Base-by-base conservation (phyloP, 306 rosid genomes). In the Cicer judaicum region DNA sequence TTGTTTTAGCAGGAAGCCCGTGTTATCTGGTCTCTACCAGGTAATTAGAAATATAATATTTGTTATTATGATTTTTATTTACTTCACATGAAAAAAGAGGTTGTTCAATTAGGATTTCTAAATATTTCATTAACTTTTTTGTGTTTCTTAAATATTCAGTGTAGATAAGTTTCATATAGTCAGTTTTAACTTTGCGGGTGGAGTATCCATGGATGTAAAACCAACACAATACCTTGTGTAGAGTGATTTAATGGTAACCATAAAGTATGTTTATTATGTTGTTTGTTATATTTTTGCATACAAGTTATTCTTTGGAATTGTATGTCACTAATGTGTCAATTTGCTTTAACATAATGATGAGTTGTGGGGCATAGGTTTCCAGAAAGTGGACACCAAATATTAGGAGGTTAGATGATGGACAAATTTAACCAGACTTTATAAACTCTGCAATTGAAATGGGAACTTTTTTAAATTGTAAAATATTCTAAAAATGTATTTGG, bases 191-290 rank as follows among this genome's bases (percentile, higher is more conserved):
- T 94, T 94, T 78, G 96, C 53, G 5, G 94, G 88, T 16, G 86
- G 90, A 78, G 99, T 92, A 53, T 85, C 95, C 5, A 92, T 94
- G 96, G 84, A 90, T 80, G 85, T 94, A 83, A 94, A 89, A 81
- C 97, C 99, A 36, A 89, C 85, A 82, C 89, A 94, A 66, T 94
- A 94, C 87, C 97, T 94, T 84, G 48, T 84, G 64, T 89, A 61
- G 78, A 63, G 40, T 57, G 87, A 92, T 71, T 82, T 82, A 70
- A 19, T 75, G 74, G 99, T 91, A 82, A 85, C 93, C 78, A 56
- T 29, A 29, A 29, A 4, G 5, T 29, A 29, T 68, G 65, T 80
- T 77, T 42, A 62, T 59, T 18, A 57, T 42, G 18, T 47, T 36
- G 46, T 71, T 65, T 39, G 49, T 64, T 15, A 64, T 57, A 42